Evolutionary conservation across 257 asterid species (phyloP).

Genomic region (Solanum boliviense): DNA sequence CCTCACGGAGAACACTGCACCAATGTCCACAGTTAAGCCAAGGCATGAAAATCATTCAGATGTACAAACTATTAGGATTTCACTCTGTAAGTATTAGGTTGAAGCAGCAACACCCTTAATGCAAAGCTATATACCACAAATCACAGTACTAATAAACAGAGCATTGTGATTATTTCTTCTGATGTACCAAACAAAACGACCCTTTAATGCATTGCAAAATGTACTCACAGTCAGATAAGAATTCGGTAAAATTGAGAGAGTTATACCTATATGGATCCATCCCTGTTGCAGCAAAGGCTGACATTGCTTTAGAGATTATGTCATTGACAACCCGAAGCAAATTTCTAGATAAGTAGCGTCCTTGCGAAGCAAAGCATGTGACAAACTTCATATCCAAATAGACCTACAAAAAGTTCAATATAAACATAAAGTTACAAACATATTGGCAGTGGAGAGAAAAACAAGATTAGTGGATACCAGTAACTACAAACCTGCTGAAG

Average conservation of each 20-base stretch:
- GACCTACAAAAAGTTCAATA: slow-evolving; percentile 50
- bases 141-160: not conserved
- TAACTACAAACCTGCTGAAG: slow-evolving; percentile 69
- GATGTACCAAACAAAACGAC: not conserved
- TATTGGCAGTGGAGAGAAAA: not conserved
- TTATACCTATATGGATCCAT: slow-evolving; percentile 83
- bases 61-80: not conserved
- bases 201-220: not conserved
- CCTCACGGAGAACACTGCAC: slow-evolving; percentile 85
- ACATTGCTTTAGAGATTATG: slow-evolving; percentile 66
- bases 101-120: not conserved
- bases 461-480: not conserved
- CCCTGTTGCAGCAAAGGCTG: slow-evolving; percentile 81
- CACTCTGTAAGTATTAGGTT: too few relatives aligned
- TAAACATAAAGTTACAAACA: not conserved
- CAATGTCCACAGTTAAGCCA: not conserved
- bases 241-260: not conserved
- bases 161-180: not conserved
- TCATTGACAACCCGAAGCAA: slow-evolving; percentile 79
- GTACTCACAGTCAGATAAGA: not conserved
- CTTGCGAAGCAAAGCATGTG: slow-evolving; percentile 87
- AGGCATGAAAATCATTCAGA: not conserved
- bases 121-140: not conserved
- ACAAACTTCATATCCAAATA: slow-evolving; percentile 96
- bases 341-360: slow-evolving; percentile 92